Percentiles rank a stretch among this genome's conserved stretches.
Evolutionary conservation across 176 grass and related monocot genomes (phyloP).

Genomic region (Avena atlantica): DNA sequence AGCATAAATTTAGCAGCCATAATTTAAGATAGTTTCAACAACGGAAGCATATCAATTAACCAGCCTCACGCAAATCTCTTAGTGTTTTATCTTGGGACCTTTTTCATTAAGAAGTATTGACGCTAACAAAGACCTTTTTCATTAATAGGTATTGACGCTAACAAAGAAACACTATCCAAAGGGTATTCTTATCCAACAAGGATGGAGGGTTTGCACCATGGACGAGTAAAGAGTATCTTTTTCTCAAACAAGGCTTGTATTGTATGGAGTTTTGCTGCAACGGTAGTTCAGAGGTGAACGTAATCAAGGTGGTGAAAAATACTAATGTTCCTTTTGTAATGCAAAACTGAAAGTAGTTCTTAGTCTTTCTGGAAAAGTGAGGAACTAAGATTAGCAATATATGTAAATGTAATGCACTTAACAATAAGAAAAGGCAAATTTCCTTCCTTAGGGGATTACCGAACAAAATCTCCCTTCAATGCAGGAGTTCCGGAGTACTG

Average conservation of each 20-base stretch:
- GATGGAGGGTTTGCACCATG: constrained; percentile 22
- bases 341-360: constrained; percentile 24
- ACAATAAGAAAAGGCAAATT: constrained; percentile 14
- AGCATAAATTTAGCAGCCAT: constrained; percentile 4
- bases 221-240: constrained; percentile 14
- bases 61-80: constrained; percentile 20
- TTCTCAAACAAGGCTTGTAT: background rate
- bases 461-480: constrained; percentile 96
- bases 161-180: constrained; percentile 20
- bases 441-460: constrained; percentile 60
- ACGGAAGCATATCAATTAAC: constrained; percentile 8
- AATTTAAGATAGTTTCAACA: background rate
- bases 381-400: constrained; percentile 20
- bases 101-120: background rate
- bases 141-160: background rate
- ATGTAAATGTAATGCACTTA: constrained; percentile 14
- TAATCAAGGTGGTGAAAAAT: constrained; percentile 22
- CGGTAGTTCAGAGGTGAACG: constrained; percentile 18
- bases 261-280: background rate
- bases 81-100: constrained; percentile 22
- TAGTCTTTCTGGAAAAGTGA: constrained; percentile 13
- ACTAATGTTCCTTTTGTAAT: constrained; percentile 21
- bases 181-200: background rate
- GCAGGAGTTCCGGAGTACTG: constrained; percentile 99
- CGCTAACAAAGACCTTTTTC: background rate